Conservation (phyloP, 2,329 filamentous ascomycete genomes). For the Xylaria sp. region DNA sequence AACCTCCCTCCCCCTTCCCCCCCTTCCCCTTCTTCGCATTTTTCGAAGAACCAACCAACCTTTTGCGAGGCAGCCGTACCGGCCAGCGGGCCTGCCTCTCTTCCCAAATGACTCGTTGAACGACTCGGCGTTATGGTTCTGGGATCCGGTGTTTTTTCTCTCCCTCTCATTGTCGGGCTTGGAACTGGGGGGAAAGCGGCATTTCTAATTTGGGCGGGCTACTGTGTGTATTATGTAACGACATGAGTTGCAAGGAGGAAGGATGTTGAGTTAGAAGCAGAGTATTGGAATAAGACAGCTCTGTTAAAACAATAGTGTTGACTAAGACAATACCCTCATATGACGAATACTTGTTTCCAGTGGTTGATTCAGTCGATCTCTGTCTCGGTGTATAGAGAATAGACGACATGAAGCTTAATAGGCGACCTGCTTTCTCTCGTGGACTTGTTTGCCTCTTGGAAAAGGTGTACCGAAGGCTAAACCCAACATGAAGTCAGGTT, state of each 20-base stretch:
- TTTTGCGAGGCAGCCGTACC: constrained; percentile 3
- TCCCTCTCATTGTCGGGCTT: constrained; percentile 3
- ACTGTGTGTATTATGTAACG: constrained; percentile 4
- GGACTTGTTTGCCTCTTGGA: not conserved
- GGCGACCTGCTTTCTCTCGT: not conserved
- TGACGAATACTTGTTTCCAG: constrained; percentile 29
- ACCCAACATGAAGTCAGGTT: no score
- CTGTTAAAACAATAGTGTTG: constrained; percentile 18
- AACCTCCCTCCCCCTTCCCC: not conserved
- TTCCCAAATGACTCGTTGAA: constrained; percentile 9
- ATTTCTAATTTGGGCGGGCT: constrained; percentile 17
- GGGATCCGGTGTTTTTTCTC: not conserved
- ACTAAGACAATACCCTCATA: constrained; percentile 29
- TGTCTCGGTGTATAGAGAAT: constrained; percentile 6
- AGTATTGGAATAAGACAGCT: constrained; percentile 22
- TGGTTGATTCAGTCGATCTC: not conserved
- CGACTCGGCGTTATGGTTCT: constrained; percentile 17
- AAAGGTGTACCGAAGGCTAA: not conserved
- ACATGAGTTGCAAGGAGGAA: constrained; percentile 11
- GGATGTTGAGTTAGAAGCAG: constrained; percentile 16
- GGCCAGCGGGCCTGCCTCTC: constrained; percentile 1
- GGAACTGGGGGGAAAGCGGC: constrained; percentile 9
- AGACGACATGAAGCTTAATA: constrained; percentile 1
- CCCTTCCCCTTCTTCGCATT: constrained; percentile 8
- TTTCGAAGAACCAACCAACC: constrained; percentile 4